phyloP scores from a whole-genome alignment of 371 early-diverging fungal genomes.

The Mucor ambiguus region DNA sequence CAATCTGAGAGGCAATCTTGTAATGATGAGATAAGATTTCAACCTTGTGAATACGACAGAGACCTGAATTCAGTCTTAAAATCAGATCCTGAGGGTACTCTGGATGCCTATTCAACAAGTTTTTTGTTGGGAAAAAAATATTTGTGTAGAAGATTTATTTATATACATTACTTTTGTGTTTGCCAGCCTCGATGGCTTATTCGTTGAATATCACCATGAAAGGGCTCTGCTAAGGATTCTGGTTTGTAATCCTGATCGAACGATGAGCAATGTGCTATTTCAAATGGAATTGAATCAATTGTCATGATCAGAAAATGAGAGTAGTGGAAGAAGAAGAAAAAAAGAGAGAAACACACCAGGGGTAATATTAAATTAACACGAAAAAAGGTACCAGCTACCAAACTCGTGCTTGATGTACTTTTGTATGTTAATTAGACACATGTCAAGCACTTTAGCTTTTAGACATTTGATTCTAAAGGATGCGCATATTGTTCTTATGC shows the following conservation, averaged over 20 bases:
- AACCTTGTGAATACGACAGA: slow-evolving; percentile 65
- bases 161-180: slow-evolving; percentile 42
- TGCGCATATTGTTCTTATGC: neutral
- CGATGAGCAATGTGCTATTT: slow-evolving; percentile 32
- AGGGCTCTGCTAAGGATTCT: slow-evolving; percentile 33
- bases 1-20: slow-evolving; percentile 77
- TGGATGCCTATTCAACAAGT: slow-evolving; percentile 42
- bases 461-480: neutral
- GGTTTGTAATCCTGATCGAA: slow-evolving; percentile 42
- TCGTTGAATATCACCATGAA: slow-evolving; percentile 22
- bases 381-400: neutral
- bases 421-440: neutral
- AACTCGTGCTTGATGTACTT: slow-evolving; percentile 15
- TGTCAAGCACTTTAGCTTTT: neutral
- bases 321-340: neutral
- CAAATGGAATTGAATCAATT: slow-evolving; percentile 19
- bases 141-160: neutral
- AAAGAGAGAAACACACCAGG: slow-evolving; percentile 3
- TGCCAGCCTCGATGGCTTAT: slow-evolving; percentile 47
- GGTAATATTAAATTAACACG: slow-evolving; percentile 4
- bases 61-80: slow-evolving; percentile 59
- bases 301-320: slow-evolving; percentile 7
- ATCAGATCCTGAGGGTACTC: slow-evolving; percentile 74
- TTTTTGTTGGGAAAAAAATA: neutral
- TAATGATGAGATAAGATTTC: slow-evolving; percentile 80